Conservation (phyloP, 2,329 filamentous ascomycete species). For the Cladosporium velox region DNA sequence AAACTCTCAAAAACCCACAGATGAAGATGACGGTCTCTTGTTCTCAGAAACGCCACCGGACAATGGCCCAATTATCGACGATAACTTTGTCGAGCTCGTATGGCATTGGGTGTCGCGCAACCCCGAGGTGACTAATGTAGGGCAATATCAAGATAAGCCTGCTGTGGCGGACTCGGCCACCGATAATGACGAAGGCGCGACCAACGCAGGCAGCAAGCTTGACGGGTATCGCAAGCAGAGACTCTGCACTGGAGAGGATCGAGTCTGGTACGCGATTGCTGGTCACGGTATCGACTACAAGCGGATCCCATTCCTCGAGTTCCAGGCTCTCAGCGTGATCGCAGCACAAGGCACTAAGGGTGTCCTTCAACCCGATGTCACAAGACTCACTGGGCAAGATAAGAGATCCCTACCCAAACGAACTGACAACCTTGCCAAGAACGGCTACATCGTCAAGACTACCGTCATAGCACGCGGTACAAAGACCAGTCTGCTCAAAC, state of each 20-base stretch:
- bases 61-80: conserved; percentile 44
- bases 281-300: conserved; percentile 60
- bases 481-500: conserved; percentile 58
- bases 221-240: conserved; percentile 30
- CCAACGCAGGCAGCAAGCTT: conserved; percentile 2
- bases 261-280: conserved; percentile 61
- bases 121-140: conserved; percentile 56
- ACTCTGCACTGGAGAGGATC: conserved; percentile 56
- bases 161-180: conserved; percentile 40
- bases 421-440: conserved; percentile 57
- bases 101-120: conserved; percentile 61
- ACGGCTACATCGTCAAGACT: conserved; percentile 64
- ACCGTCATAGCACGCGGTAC: conserved; percentile 50
- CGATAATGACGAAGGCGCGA: not conserved
- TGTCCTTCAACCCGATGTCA: conserved; percentile 60
- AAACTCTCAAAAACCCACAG: conserved; percentile 1
- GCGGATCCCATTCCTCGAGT: conserved; percentile 57
- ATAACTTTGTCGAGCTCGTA: conserved; percentile 53
- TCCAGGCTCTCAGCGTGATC: conserved; percentile 60
- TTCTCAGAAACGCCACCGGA: conserved; percentile 31
- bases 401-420: conserved; percentile 65
- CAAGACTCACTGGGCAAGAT: conserved; percentile 60
- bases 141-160: conserved; percentile 42
- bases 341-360: conserved; percentile 56
- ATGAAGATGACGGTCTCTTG: conserved; percentile 26